phyloP scores from a whole-genome alignment of 2,329 filamentous ascomycete genomes.

The Cordyceps cateniannulata region DNA sequence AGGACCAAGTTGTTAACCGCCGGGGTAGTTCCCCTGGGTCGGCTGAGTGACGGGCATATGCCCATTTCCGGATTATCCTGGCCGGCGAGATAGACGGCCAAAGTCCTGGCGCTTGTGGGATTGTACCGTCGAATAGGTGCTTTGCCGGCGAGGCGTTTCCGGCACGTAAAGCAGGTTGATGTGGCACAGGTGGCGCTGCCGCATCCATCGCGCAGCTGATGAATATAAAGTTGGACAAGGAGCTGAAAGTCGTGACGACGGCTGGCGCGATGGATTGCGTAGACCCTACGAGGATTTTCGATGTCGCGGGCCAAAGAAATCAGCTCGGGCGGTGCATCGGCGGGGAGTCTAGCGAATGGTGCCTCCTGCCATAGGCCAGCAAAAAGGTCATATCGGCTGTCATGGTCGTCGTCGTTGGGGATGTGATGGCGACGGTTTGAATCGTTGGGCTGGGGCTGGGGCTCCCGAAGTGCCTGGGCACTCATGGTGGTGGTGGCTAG shows the following conservation, averaged over 20 bases:
- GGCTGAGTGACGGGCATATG: constrained; percentile 52
- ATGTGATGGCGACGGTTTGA: constrained; percentile 10
- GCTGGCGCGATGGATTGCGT: constrained; percentile 53
- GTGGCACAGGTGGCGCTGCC: constrained; percentile 61
- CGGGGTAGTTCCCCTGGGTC: constrained; percentile 36
- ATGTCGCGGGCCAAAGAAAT: constrained; percentile 49
- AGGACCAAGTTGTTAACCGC: constrained; percentile 43
- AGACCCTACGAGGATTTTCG: constrained; percentile 55
- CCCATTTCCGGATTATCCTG: constrained; percentile 68
- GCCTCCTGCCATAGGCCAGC: constrained; percentile 56
- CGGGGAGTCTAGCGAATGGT: constrained; percentile 51
- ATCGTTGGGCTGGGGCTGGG: constrained; percentile 7
- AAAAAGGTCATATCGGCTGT: constrained; percentile 41
- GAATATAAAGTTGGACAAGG: constrained; percentile 63
- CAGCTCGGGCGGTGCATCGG: constrained; percentile 54
- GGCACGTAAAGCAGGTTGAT: constrained; percentile 73
- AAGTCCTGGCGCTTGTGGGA: constrained; percentile 69
- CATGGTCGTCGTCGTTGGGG: constrained; percentile 17
- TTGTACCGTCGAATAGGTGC: constrained; percentile 73
- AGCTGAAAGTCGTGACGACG: constrained; percentile 59
- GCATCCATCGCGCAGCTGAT: constrained; percentile 79
- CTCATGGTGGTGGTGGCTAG: constrained; percentile 5
- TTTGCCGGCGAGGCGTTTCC: constrained; percentile 58
- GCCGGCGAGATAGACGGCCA: constrained; percentile 75
- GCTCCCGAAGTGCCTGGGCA: constrained; percentile 11